Percentiles rank a stretch among this genome's conserved stretches.
Evolutionary conservation across 2,329 filamentous ascomycete species (phyloP).

Genomic region (Hymenoscyphus infarciens): DNA sequence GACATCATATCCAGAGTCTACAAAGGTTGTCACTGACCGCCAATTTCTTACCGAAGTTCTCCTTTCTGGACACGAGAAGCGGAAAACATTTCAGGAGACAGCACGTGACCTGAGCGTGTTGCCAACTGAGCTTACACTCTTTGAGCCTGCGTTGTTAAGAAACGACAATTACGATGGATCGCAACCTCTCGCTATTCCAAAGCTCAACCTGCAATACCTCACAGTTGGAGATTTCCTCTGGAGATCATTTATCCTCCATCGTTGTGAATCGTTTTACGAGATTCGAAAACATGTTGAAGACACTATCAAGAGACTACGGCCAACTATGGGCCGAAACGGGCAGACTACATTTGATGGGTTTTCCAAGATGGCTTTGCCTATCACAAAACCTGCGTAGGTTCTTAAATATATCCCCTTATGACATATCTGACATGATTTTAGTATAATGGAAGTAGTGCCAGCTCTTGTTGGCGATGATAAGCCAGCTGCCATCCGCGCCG

Average conservation of each 20-base stretch:
- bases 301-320: constrained; percentile 73
- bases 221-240: constrained; percentile 96
- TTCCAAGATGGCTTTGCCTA: constrained; percentile 87
- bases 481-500: constrained; percentile 81
- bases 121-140: constrained; percentile 81
- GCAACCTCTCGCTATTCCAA: constrained; percentile 82
- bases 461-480: constrained; percentile 77
- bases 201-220: constrained; percentile 92
- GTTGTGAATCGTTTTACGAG: constrained; percentile 88
- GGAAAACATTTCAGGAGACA: constrained; percentile 76
- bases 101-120: constrained; percentile 68
- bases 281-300: constrained; percentile 89
- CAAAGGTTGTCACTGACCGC: constrained; percentile 61
- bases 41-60: constrained; percentile 68
- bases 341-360: constrained; percentile 74
- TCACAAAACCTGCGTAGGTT: constrained; percentile 66
- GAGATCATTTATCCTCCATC: constrained; percentile 85
- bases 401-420: constrained; percentile 18
- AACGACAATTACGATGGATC: constrained; percentile 88
- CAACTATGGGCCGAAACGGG: constrained; percentile 60
- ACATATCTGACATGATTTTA: constrained; percentile 29
- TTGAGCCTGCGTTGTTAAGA: constrained; percentile 72
- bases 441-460: constrained; percentile 78
- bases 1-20: constrained; percentile 72
- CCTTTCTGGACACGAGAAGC: constrained; percentile 70